phyloP scores from a whole-genome alignment of 1,284 basidiomycete genomes.

The Boletellus deceptivus region DNA sequence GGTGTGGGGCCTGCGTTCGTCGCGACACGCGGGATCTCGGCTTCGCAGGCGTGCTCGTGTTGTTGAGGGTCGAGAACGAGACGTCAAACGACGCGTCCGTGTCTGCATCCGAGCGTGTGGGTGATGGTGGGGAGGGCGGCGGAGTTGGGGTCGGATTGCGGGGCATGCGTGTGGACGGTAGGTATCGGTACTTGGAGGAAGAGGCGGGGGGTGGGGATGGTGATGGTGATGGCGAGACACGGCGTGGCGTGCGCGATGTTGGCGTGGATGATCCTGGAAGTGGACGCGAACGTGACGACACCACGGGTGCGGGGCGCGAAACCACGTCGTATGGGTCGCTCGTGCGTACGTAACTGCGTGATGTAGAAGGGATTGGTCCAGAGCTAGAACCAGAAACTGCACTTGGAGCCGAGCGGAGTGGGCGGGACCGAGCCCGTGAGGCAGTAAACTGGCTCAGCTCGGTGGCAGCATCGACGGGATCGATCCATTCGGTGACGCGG shows the following conservation, averaged over 20 bases:
- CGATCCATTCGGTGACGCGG: conserved; percentile 53
- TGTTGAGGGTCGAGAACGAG: conserved; percentile 24
- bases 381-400: too few species aligned
- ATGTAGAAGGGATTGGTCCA: too few species aligned
- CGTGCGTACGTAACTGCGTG: too few species aligned
- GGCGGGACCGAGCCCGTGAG: conserved; percentile 5
- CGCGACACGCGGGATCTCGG: conserved; percentile 15
- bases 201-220: neutral
- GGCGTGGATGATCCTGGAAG: too few species aligned
- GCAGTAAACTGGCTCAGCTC: conserved; percentile 19
- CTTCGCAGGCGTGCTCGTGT: conserved; percentile 32
- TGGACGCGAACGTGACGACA: neutral
- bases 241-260: neutral
- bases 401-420: too few species aligned
- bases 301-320: neutral
- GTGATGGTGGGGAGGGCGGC: conserved; percentile 6
- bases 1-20: neutral
- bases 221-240: neutral
- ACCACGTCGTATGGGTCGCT: too few species aligned
- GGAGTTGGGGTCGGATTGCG: neutral
- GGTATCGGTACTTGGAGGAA: neutral
- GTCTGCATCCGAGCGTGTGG: neutral
- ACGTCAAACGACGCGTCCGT: conserved; percentile 23
- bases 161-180: neutral
- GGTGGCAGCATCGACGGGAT: conserved; percentile 44